Percentiles rank a stretch among this genome's conserved stretches.
phyloP scores from a whole-genome alignment of 2,329 filamentous ascomycete genomes.

The Epichloe aotearoae region DNA sequence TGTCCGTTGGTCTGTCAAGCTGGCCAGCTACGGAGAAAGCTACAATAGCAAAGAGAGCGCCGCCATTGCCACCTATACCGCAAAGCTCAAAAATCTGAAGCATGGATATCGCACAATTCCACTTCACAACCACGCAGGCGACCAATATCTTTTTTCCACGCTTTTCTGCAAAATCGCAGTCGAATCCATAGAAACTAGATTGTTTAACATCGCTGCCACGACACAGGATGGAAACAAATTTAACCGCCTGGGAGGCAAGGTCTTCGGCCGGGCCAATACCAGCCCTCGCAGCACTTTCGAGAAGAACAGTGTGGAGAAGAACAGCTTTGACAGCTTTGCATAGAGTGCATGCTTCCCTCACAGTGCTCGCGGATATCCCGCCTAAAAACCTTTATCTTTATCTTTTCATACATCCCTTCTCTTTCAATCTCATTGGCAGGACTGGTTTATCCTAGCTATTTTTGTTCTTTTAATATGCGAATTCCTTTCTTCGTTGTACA shows the following conservation, averaged over 20 bases:
- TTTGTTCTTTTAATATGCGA: background rate
- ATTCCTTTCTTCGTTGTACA: background rate
- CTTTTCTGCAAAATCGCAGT: slow-evolving; percentile 80
- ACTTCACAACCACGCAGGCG: slow-evolving; percentile 74
- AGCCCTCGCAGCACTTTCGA: slow-evolving; percentile 41
- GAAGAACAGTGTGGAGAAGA: slow-evolving; percentile 34
- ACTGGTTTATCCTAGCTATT: slow-evolving; percentile 4
- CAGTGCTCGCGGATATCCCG: background rate
- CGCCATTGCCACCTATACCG: slow-evolving; percentile 77
- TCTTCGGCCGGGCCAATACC: slow-evolving; percentile 41
- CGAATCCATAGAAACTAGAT: slow-evolving; percentile 41
- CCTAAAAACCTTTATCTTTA: background rate
- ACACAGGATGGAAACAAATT: slow-evolving; percentile 35
- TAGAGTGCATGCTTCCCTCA: slow-evolving; percentile 3
- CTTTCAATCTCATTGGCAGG: background rate
- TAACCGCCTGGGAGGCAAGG: slow-evolving; percentile 42
- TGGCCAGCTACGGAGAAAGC: slow-evolving; percentile 63
- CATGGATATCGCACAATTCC: slow-evolving; percentile 89
- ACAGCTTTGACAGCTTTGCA: slow-evolving; percentile 27
- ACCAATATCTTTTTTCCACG: slow-evolving; percentile 82
- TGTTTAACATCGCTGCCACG: slow-evolving; percentile 35
- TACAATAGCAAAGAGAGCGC: slow-evolving; percentile 43
- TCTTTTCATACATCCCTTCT: background rate
- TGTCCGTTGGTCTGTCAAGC: slow-evolving; percentile 83
- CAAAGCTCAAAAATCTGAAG: slow-evolving; percentile 78